Base-by-base conservation (phyloP, 2,329 filamentous ascomycete species). In the Xylaria sp. region DNA sequence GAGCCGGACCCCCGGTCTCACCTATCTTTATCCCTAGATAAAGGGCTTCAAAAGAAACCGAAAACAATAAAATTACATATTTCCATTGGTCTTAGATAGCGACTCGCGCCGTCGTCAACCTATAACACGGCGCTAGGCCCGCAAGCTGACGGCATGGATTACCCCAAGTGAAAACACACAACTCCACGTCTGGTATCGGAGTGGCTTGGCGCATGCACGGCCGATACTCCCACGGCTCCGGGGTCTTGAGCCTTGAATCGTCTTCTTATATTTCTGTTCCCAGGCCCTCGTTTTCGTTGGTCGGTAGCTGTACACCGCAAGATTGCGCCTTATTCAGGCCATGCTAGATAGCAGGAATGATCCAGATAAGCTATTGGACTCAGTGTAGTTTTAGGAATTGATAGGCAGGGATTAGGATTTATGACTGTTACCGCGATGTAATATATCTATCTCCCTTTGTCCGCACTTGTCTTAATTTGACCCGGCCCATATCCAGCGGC, bases 51-150 rank as follows among this genome's bases (percentile, higher is more conserved):
- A 58, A 63, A 56, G 36, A n/a, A 56, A 50, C 56, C 32, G 46
- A 60, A 43, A 32, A 36, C n/a, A 43, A 50, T 48, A 52, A 58
- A 65, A 48, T 67, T 65, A 67, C 65, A 64, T 65, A 67, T 68
- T 67, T 68, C 58, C 57, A 68, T 68, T 68, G 66, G 66, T 65
- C 62, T 68, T 65, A 68, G 66, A 68, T 68, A 68, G 65, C 23
- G 66, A 58, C 53, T 20, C n/a, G 62, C 55, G 52, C 28, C 52
- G 39, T 52, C 66, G 50, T 60, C 48, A 34, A 67, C 65, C 65
- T 67, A 67, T 67, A 57, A 67, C 60, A 60, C 65, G 65, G 65
- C 57, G 58, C 52, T 43, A 48, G 66, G 66, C 63, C 63, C 62
- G 58, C 57, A 66, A 60, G 66, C 59, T 68, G 63, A 68, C 62